Base-by-base conservation (phyloP, 495 filamentous ascomycete genomes). In the Hypoxylon intermedium region DNA sequence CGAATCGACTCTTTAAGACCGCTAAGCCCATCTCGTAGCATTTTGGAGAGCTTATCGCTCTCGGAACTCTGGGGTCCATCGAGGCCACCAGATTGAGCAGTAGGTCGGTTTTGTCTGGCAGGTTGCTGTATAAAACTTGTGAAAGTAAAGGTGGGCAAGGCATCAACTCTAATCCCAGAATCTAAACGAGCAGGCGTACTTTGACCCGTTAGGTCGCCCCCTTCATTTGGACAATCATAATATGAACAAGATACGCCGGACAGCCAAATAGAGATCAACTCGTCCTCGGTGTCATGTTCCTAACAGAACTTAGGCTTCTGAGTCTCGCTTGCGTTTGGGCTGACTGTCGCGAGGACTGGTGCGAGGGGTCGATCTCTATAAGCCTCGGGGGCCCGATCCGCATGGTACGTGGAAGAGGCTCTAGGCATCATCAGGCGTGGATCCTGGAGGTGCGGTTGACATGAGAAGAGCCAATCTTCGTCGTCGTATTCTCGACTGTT, bases 21-120 rank as follows among this genome's bases (percentile, higher is more conserved):
- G 34, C 54, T 53, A 12, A 47, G 21, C 4, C 44, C 37, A 43
- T 53, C 31, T 40, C 55, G 59, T 18, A 58, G 55, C 16, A 46
- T 18, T n/a, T 63, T 56, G 4, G 55, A 51, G n/a, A 60, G 33
- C 15, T 46, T 57, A 1, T 54, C 68, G 13, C 68, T 58, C 9
- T 60, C 48, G 20, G 68, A 68, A 54, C 68, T 69, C 9, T 49
- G 63, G 9, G 66, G 68, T 3, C 66, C 68, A 37, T 71, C 66
- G 2, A 69, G 56, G 13, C 68, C 68, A 23, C 59, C 37, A 5
- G 48, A 55, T 19, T 51, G 57, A 34, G 51, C 46, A 18, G 36
- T 49, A 16, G 51, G 45, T 41, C 24, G 48, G 7, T 55, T 24
- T 19, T 42, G 40, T 18, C 33, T 61, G 12, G 26, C n/a, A 28